These are phyloP conservation scores for Starmerella apis DNA, from an alignment of 805 yeast species.

Conservation along the genomic window DNA sequence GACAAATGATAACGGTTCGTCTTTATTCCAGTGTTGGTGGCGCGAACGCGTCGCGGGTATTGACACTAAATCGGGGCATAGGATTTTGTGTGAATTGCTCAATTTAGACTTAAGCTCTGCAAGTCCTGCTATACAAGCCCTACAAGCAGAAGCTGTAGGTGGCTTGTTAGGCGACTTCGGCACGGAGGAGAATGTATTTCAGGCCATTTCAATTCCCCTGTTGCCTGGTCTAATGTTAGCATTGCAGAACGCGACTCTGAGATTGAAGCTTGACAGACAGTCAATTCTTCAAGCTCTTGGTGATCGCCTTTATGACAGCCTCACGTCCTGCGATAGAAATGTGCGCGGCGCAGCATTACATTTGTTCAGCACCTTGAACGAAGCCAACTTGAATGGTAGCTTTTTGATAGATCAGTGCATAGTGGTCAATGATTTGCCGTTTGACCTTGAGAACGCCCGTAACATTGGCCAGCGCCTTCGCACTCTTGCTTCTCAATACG, in stretches of 20 bases:
- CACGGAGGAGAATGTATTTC: background rate
- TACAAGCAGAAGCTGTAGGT: background rate
- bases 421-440: slow-evolving; percentile 61
- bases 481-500: slow-evolving; percentile 40
- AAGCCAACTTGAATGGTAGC: background rate
- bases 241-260: background rate
- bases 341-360: slow-evolving; percentile 19
- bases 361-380: slow-evolving; percentile 6
- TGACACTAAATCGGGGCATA: background rate
- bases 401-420: slow-evolving; percentile 39
- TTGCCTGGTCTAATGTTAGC: background rate
- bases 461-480: slow-evolving; percentile 64
- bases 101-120: background rate
- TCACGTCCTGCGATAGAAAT: slow-evolving; percentile 19
- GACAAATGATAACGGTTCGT: background rate
- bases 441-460: slow-evolving; percentile 58
- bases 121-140: background rate
- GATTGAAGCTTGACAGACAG: background rate
- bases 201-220: background rate
- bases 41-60: background rate
- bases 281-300: background rate
- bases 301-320: background rate
- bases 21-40: slow-evolving; percentile 8
- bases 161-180: background rate
- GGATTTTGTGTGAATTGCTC: background rate